Conservation (phyloP, 208 protist species). For the Herpetomonas muscarum region DNA sequence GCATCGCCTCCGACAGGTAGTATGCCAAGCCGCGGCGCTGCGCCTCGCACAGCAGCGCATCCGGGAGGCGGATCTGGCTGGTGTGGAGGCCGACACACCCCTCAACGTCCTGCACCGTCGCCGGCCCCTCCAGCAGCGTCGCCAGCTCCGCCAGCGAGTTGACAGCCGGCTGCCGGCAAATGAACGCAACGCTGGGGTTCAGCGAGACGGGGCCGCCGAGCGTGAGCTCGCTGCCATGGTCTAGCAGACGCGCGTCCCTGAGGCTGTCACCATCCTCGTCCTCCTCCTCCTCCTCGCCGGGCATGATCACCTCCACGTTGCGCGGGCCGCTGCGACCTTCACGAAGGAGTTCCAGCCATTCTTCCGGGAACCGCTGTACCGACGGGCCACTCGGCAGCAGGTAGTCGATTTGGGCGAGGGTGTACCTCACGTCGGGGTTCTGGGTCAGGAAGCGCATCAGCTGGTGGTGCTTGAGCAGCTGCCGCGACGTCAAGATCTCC, state of each 20-base stretch:
- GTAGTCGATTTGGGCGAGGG: conserved; percentile 74
- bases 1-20: conserved; percentile 51
- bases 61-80: conserved; percentile 61
- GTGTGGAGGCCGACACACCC: conserved; percentile 83
- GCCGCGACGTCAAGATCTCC: conserved; percentile 52
- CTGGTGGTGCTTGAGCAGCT: conserved; percentile 85
- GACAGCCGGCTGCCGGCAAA: conserved; percentile 54
- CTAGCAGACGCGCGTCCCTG: too few species aligned
- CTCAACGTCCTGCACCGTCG: conserved; percentile 52
- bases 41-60: conserved; percentile 34
- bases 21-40: conserved; percentile 56
- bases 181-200: conserved; percentile 25
- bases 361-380: conserved; percentile 67
- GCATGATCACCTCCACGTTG: conserved; percentile 56
- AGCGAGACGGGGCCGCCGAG: neutral
- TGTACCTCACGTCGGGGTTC: conserved; percentile 64
- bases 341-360: conserved; percentile 64
- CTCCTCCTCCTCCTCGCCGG: neutral
- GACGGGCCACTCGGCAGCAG: conserved; percentile 73
- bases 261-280: neutral
- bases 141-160: conserved; percentile 46
- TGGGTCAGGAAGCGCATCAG: conserved; percentile 71
- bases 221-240: neutral
- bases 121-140: conserved; percentile 47
- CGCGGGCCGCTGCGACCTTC: conserved; percentile 49